Percentiles rank a stretch among this genome's conserved stretches.
Evolutionary conservation across 768 basidiomycete species (phyloP).

Genomic region (Amanita subjunquillea): DNA sequence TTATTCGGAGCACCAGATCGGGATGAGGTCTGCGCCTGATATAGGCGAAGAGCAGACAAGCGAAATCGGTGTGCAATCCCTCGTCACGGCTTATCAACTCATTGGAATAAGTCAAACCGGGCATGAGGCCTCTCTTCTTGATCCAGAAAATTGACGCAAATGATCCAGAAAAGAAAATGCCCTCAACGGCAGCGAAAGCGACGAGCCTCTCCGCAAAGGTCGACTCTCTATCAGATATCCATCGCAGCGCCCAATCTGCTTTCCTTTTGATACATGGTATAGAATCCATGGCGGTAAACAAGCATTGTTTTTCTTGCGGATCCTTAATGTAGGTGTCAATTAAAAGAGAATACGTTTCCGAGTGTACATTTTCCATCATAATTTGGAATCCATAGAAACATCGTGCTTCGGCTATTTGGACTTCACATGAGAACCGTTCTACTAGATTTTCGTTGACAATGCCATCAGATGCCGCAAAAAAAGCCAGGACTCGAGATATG

Average conservation of each 20-base stretch:
- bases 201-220: constrained; percentile 87
- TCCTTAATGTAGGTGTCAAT: constrained; percentile 97
- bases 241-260: constrained; percentile 89
- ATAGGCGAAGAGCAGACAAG: constrained; percentile 84
- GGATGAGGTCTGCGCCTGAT: constrained; percentile 82
- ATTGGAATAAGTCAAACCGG: constrained; percentile 93
- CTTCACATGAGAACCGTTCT: constrained; percentile 91
- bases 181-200: constrained; percentile 95
- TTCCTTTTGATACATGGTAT: constrained; percentile 90
- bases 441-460: constrained; percentile 97
- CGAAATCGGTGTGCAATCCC: constrained; percentile 97
- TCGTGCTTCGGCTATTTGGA: constrained; percentile 88
- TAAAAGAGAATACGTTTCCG: constrained; percentile 94
- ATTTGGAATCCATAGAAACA: constrained; percentile 99
- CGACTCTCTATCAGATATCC: constrained; percentile 77
- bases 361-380: constrained; percentile 99
- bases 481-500: constrained; percentile 89
- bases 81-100: constrained; percentile 97
- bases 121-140: constrained; percentile 97
- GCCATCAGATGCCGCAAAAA: constrained; percentile 95
- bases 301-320: constrained; percentile 56
- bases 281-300: constrained; percentile 90
- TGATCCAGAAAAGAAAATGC: constrained; percentile 94
- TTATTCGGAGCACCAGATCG: constrained; percentile 60
- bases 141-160: constrained; percentile 97